A percentile compares a stretch with the other conserved stretches of the same genome.
Conservation (phyloP, 345 rosid species). For the Rhizophora apiculata region DNA sequence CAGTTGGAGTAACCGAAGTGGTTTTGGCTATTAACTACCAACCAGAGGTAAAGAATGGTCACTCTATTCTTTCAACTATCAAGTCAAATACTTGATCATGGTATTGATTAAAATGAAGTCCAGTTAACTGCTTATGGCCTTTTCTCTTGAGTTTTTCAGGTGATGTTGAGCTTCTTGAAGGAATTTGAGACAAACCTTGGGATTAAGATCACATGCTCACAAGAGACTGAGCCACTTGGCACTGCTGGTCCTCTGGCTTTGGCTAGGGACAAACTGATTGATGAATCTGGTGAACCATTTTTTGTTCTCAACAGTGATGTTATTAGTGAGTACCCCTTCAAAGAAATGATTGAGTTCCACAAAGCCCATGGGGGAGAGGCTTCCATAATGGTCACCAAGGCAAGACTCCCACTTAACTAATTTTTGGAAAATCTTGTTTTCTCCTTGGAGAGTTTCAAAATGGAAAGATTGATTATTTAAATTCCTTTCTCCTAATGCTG, state of each 20-base stretch:
- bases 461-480: background rate
- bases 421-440: background rate
- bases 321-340: constrained; percentile 91
- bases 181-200: constrained; percentile 85
- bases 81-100: background rate
- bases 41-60: constrained; percentile 63
- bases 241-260: constrained; percentile 98
- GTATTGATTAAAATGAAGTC: background rate
- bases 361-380: constrained; percentile 95
- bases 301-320: constrained; percentile 99
- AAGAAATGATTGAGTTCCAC: constrained; percentile 82
- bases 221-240: constrained; percentile 98
- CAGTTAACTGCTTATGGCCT: background rate
- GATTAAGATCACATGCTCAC: constrained; percentile 91
- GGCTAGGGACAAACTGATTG: constrained; percentile 88
- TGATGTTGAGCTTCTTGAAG: constrained; percentile 90
- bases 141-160: constrained; percentile 37
- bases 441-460: background rate
- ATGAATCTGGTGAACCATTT: constrained; percentile 81
- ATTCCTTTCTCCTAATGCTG: background rate
- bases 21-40: constrained; percentile 97
- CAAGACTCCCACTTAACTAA: constrained; percentile 19
- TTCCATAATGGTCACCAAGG: constrained; percentile 99
- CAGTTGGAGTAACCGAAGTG: constrained; percentile 91
- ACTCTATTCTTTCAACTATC: background rate